Conservation (phyloP, 169 alveolate species). For the Plasmodium malariae region DNA sequence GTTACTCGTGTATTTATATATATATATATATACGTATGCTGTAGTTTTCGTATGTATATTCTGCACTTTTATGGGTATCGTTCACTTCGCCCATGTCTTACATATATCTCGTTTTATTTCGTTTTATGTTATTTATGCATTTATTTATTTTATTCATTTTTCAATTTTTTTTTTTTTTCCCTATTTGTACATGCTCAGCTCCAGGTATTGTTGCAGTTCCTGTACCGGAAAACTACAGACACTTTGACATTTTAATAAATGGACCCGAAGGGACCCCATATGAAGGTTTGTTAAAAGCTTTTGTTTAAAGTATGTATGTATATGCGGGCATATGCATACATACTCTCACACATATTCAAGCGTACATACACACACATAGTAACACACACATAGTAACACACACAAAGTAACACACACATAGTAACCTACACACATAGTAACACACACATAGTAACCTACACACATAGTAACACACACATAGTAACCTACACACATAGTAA, state of each 20-base stretch:
- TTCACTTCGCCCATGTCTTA: too few relatives aligned
- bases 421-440: too few relatives aligned
- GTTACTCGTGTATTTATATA: conserved; percentile 4
- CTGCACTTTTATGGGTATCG: too few relatives aligned
- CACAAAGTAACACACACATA: too few relatives aligned
- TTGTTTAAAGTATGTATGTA: neutral
- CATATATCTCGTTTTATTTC: too few relatives aligned
- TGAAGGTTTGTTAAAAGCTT: conserved; percentile 89
- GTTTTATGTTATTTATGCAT: neutral
- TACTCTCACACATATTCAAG: neutral
- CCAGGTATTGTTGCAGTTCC: conserved; percentile 96
- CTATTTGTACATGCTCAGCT: conserved; percentile 80
- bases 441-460: too few relatives aligned
- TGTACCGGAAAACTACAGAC: conserved; percentile 94
- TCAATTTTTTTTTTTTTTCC: neutral
- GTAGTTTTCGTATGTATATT: too few relatives aligned
- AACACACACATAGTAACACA: too few relatives aligned
- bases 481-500: too few relatives aligned
- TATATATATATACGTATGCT: neutral
- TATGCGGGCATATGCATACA: neutral
- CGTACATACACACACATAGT: too few relatives aligned
- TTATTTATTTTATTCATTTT: neutral
- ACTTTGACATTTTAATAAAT: conserved; percentile 94
- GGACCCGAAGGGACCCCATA: conserved; percentile 99
- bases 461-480: too few relatives aligned